Conservation (phyloP, 2,329 filamentous ascomycete genomes). For the Teratosphaeria nubilosa region DNA sequence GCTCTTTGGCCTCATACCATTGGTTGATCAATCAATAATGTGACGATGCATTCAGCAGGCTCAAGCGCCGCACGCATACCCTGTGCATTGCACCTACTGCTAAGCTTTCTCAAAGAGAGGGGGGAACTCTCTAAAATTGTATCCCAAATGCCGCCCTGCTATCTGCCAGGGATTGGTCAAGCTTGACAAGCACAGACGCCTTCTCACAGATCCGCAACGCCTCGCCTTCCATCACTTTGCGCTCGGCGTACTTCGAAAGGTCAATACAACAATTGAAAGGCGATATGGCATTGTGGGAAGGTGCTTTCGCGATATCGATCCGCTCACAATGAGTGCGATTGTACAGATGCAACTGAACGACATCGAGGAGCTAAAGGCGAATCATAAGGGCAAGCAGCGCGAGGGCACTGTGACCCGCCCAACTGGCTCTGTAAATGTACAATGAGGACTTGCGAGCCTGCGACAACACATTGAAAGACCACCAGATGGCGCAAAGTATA, state of each 20-base stretch:
- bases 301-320: conserved; percentile 1
- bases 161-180: too few species aligned
- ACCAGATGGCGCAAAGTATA: conserved; percentile 15
- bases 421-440: conserved; percentile 15
- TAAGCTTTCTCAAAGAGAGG: too few species aligned
- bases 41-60: too few species aligned
- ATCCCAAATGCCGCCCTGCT: too few species aligned
- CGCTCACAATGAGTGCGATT: conserved; percentile 1
- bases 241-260: background rate
- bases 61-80: too few species aligned
- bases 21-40: too few species aligned
- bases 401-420: background rate
- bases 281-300: background rate
- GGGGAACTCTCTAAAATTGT: too few species aligned
- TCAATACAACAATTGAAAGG: background rate
- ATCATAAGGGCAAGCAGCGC: conserved; percentile 3
- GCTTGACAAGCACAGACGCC: background rate
- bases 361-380: background rate
- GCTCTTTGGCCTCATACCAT: too few species aligned
- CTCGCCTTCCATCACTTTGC: background rate
- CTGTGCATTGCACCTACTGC: too few species aligned
- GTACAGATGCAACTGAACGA: conserved; percentile 3
- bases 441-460: conserved; percentile 12
- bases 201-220: background rate
- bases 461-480: conserved; percentile 7